Percentiles rank a stretch among this genome's conserved stretches.
Conservation (phyloP, 441 rosid genomes). For the Corymbia calophylla region DNA sequence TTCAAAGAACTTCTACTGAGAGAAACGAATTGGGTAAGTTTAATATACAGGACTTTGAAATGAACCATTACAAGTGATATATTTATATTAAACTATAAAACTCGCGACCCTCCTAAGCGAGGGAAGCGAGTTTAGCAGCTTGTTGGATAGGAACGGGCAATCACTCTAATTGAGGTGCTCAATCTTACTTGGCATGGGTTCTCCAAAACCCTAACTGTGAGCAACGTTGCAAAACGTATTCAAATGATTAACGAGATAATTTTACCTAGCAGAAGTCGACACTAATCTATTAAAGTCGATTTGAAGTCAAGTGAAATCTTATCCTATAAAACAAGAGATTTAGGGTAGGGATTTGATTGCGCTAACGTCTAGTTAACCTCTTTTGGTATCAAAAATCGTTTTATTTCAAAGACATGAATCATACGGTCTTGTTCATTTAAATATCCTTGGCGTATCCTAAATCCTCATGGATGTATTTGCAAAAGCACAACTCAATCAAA, state of each 20-base stretch:
- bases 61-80: neutral
- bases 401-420: neutral
- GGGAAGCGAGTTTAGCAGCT: neutral
- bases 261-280: neutral
- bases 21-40: rapidly evolving
- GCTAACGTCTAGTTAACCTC: rapidly evolving
- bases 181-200: neutral
- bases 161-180: neutral
- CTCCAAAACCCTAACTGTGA: rapidly evolving
- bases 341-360: neutral
- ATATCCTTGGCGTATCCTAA: neutral
- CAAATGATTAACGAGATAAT: too few relatives aligned
- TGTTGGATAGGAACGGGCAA: neutral
- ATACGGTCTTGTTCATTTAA: neutral
- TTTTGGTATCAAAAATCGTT: too few relatives aligned
- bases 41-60: neutral
- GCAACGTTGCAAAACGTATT: neutral
- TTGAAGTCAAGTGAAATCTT: neutral
- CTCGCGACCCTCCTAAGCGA: rapidly evolving
- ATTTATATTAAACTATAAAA: too few relatives aligned
- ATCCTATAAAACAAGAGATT: neutral
- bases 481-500: neutral
- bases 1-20: neutral
- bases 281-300: neutral
- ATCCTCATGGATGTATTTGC: rapidly evolving